These are phyloP conservation scores for Lathyrus aphaca DNA, from an alignment of 306 rosid species.

Conservation along the genomic window DNA sequence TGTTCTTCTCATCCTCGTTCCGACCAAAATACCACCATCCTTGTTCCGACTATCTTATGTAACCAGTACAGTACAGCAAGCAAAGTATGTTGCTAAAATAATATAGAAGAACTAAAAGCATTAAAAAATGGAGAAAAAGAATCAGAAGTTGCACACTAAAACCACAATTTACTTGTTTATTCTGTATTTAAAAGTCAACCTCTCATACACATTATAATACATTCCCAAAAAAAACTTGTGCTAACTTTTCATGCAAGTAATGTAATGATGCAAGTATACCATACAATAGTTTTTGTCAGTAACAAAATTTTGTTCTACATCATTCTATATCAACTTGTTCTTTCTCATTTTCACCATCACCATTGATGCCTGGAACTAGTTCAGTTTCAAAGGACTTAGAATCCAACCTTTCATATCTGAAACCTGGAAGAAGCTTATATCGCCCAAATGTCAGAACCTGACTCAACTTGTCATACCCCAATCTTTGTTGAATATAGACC, in stretches of 20 bases:
- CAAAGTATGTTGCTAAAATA: background rate
- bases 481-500: constrained; percentile 76
- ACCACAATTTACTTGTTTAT: constrained; percentile 37
- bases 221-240: constrained; percentile 30
- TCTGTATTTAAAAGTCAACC: constrained; percentile 33
- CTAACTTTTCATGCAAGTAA: constrained; percentile 30
- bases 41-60: too few relatives aligned
- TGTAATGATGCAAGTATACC: constrained; percentile 34
- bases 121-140: constrained; percentile 11
- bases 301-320: constrained; percentile 35
- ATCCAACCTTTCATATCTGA: constrained; percentile 77
- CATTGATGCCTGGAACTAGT: constrained; percentile 59
- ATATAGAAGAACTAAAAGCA: constrained; percentile 15
- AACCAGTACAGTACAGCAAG: background rate
- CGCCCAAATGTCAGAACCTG: constrained; percentile 53
- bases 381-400: constrained; percentile 72
- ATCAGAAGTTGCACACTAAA: constrained; percentile 28
- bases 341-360: constrained; percentile 49
- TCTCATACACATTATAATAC: constrained; percentile 36
- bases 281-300: constrained; percentile 38
- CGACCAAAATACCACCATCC: too few relatives aligned
- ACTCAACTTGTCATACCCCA: constrained; percentile 71
- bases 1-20: too few relatives aligned
- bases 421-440: constrained; percentile 63
- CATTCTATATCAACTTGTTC: constrained; percentile 50